Percentiles rank a stretch among this genome's conserved stretches.
phyloP scores from a whole-genome alignment of 2,329 filamentous ascomycete genomes.

The Hysterium pulicare region DNA sequence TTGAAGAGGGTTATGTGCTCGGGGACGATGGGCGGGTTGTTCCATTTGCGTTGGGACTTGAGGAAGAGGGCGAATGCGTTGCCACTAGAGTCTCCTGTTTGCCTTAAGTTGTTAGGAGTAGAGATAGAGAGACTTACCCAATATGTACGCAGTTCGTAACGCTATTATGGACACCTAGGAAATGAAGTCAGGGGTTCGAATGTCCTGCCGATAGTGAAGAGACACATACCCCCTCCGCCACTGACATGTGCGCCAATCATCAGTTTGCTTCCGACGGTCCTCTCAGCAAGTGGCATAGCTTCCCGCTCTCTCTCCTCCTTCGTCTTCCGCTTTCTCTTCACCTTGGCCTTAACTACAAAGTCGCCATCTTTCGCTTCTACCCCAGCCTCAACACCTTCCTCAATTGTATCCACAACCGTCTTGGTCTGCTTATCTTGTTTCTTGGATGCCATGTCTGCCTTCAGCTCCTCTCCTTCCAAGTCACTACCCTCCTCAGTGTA shows the following conservation, averaged over 20 bases:
- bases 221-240: conserved; percentile 69
- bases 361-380: conserved; percentile 8
- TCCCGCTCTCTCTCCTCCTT: conserved; percentile 56
- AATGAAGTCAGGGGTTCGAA: no score
- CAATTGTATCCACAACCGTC: background rate
- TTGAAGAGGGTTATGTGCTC: conserved; percentile 69
- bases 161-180: conserved; percentile 84
- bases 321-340: conserved; percentile 50
- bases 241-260: conserved; percentile 92
- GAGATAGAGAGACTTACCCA: conserved; percentile 45
- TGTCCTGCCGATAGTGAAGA: background rate
- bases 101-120: no score
- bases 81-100: conserved; percentile 56
- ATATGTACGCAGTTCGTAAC: conserved; percentile 75
- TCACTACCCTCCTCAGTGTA: background rate
- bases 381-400: background rate
- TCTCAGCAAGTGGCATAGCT: conserved; percentile 62
- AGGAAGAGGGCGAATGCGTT: conserved; percentile 95
- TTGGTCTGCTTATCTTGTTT: background rate
- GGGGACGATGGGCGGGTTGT: conserved; percentile 70
- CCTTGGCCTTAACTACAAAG: conserved; percentile 14
- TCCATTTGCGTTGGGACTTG: conserved; percentile 95
- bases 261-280: conserved; percentile 72
- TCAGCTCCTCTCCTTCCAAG: background rate
- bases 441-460: background rate